A percentile compares a stretch with the other conserved stretches of the same genome.
Conservation (phyloP, 371 early-diverging fungal genomes). For the Cokeromyces recurvatus region DNA sequence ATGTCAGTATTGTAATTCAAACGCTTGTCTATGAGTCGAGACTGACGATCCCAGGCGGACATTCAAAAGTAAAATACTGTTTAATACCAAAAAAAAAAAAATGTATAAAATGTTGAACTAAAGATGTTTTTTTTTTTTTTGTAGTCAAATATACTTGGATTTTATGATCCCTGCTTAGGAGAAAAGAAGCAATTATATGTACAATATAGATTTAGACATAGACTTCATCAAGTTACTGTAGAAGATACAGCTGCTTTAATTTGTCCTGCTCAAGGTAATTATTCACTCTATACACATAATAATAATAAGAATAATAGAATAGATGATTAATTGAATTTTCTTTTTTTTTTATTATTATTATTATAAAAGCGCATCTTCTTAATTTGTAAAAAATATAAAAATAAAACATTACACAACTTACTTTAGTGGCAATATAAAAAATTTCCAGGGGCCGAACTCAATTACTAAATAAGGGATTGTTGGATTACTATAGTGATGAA, state of each 20-base stretch:
- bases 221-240: conserved; percentile 77
- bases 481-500: conserved; percentile 8
- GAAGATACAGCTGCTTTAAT: conserved; percentile 77
- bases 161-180: conserved; percentile 95
- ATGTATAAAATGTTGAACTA: too few relatives aligned
- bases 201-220: conserved; percentile 79
- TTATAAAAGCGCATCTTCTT: background rate
- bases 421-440: too few relatives aligned
- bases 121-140: background rate
- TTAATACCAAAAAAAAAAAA: conserved; percentile 3
- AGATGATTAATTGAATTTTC: background rate
- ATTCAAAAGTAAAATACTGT: conserved; percentile 67
- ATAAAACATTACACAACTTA: too few relatives aligned
- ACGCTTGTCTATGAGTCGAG: conserved; percentile 80
- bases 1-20: conserved; percentile 86
- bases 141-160: conserved; percentile 83
- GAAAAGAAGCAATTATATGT: conserved; percentile 78
- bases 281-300: conserved; percentile 2
- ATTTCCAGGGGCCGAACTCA: conserved; percentile 11
- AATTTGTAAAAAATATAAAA: too few relatives aligned
- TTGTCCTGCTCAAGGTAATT: conserved; percentile 77
- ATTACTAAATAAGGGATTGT: background rate
- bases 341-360: background rate
- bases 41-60: conserved; percentile 81
- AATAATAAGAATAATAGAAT: background rate